phyloP scores from a whole-genome alignment of 2,329 filamentous ascomycete species.

The Hymenoscyphus albidus region DNA sequence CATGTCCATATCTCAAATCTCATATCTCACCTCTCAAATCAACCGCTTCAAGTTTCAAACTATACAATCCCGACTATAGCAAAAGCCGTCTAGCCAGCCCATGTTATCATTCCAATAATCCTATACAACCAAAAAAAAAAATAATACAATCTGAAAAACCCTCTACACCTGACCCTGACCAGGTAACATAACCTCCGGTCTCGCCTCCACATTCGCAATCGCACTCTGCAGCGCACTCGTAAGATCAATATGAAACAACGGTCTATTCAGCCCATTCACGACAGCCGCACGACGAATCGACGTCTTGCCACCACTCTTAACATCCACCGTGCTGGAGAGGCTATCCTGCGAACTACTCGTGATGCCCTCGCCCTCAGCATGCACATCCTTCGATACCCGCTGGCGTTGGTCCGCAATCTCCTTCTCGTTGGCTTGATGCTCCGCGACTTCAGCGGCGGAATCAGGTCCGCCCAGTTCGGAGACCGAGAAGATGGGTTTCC shows the following conservation, averaged over 20 bases:
- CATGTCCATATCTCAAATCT: too few species aligned
- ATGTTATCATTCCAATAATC: too few species aligned
- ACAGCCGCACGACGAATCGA: slow-evolving; percentile 54
- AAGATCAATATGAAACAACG: slow-evolving; percentile 90
- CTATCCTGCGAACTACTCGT: slow-evolving; percentile 21
- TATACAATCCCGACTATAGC: too few species aligned
- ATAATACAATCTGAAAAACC: neutral
- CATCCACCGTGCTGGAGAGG: slow-evolving; percentile 16
- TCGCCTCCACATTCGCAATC: slow-evolving; percentile 69
- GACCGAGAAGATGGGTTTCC: slow-evolving; percentile 95
- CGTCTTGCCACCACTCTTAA: slow-evolving; percentile 15
- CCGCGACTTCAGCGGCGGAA: slow-evolving; percentile 66
- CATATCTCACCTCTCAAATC: too few species aligned
- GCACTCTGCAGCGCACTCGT: slow-evolving; percentile 86
- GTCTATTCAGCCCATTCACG: slow-evolving; percentile 81
- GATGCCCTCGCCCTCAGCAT: slow-evolving; percentile 31
- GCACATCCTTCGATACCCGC: neutral
- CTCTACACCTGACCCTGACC: neutral
- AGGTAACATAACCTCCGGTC: slow-evolving; percentile 22
- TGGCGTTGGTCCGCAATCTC: slow-evolving; percentile 32
- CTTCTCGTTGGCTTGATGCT: slow-evolving; percentile 58
- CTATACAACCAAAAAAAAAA: neutral
- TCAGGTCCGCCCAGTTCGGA: slow-evolving; percentile 74
- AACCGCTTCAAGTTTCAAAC: too few species aligned
- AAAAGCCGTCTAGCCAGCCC: too few species aligned